These are phyloP conservation scores for Meyerozyma smithsonii DNA, from an alignment of 1,139 yeast species.

Conservation along the genomic window DNA sequence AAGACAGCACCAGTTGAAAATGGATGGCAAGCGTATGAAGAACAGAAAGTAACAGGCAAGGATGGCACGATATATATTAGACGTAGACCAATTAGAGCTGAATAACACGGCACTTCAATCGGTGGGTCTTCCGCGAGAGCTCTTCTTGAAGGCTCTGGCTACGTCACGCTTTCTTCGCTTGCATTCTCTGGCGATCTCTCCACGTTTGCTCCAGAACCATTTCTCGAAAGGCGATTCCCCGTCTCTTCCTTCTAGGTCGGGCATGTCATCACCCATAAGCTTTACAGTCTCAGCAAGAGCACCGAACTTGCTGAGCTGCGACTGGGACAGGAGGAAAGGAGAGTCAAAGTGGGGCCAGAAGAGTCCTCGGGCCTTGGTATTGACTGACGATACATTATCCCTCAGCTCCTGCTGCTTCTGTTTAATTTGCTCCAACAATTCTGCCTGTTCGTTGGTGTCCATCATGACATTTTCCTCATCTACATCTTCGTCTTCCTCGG, in stretches of 20 bases:
- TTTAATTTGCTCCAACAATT: constrained; percentile 29
- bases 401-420: constrained; percentile 23
- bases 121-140: constrained; percentile 7
- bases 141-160: constrained; percentile 53
- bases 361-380: constrained; percentile 40
- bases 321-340: constrained; percentile 79
- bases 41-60: background rate
- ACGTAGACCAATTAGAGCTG: background rate
- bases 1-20: background rate
- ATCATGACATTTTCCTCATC: constrained; percentile 19
- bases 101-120: background rate
- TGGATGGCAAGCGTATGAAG: background rate
- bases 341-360: constrained; percentile 83
- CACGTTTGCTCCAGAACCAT: constrained; percentile 81
- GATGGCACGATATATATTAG: background rate
- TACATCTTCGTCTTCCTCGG: constrained; percentile 34
- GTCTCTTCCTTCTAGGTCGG: constrained; percentile 9
- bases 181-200: constrained; percentile 72
- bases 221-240: constrained; percentile 56
- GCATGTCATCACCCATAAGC: constrained; percentile 34
- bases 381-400: constrained; percentile 10
- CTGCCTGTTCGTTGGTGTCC: constrained; percentile 20
- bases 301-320: constrained; percentile 66
- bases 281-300: constrained; percentile 18
- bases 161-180: constrained; percentile 75